Conservation (phyloP, 2,329 filamentous ascomycete genomes). For the Pyrenophora graminea region DNA sequence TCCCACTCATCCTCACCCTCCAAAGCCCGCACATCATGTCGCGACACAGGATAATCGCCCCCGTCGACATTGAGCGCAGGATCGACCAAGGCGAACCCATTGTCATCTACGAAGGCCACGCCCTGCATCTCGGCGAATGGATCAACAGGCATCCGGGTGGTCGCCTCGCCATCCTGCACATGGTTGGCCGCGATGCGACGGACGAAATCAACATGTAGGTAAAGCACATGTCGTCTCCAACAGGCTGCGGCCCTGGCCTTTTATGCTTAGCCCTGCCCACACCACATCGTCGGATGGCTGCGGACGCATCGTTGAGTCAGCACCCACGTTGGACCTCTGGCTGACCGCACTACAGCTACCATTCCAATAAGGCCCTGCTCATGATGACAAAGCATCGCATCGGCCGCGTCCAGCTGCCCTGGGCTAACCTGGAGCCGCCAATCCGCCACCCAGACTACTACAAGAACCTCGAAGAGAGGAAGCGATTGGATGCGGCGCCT, state of each 20-base stretch:
- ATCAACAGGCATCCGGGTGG: slow-evolving; percentile 64
- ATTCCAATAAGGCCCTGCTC: slow-evolving; percentile 57
- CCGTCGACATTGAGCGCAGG: slow-evolving; percentile 55
- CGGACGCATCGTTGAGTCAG: slow-evolving; percentile 14
- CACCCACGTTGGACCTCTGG: slow-evolving; percentile 21
- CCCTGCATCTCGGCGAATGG: slow-evolving; percentile 63
- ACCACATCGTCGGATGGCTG: slow-evolving; percentile 11
- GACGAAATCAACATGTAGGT: slow-evolving; percentile 63
- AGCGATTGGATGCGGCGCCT: slow-evolving; percentile 5
- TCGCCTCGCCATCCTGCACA: slow-evolving; percentile 62
- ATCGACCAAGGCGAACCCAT: slow-evolving; percentile 61
- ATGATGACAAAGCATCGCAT: slow-evolving; percentile 66
- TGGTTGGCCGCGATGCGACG: slow-evolving; percentile 63
- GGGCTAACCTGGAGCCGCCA: slow-evolving; percentile 64
- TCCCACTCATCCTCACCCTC: slow-evolving; percentile 5
- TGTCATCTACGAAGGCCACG: slow-evolving; percentile 60
- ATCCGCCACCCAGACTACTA: slow-evolving; percentile 57
- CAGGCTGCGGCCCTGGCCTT: slow-evolving; percentile 8
- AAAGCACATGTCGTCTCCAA: slow-evolving; percentile 2
- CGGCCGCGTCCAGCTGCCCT: slow-evolving; percentile 59
- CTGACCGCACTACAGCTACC: slow-evolving; percentile 56
- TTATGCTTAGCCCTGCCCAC: slow-evolving; percentile 8
- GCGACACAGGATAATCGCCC: slow-evolving; percentile 45
- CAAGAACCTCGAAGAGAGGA: slow-evolving; percentile 26
- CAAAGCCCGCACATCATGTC: slow-evolving; percentile 21